Conservation (phyloP, 345 rosid genomes). For the Sapria himalayana region DNA sequence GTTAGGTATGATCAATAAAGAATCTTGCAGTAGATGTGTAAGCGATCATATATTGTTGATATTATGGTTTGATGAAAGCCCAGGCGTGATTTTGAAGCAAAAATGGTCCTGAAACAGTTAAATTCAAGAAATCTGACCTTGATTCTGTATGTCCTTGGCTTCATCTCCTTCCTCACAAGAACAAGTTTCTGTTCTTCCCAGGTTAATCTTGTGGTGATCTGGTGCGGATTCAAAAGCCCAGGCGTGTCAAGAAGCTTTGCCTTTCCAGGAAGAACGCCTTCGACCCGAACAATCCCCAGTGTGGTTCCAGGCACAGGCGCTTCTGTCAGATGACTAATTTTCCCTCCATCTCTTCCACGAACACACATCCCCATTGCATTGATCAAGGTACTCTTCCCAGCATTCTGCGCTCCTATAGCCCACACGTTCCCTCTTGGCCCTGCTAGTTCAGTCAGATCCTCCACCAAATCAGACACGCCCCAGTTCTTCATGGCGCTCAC, state of each 20-base stretch:
- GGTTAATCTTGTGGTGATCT: constrained; percentile 62
- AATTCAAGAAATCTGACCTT: constrained; percentile 33
- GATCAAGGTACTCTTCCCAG: constrained; percentile 75
- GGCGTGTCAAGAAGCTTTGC: constrained; percentile 84
- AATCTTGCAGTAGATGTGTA: no score
- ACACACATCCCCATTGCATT: constrained; percentile 49
- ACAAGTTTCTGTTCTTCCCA: constrained; percentile 88
- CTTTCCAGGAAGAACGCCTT: constrained; percentile 61
- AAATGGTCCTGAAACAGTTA: no score
- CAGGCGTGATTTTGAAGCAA: no score
- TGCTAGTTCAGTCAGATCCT: constrained; percentile 45
- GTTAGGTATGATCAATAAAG: no score
- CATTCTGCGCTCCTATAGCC: constrained; percentile 84
- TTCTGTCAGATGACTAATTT: constrained; percentile 51
- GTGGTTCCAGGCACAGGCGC: constrained; percentile 93
- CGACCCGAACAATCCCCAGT: constrained; percentile 59
- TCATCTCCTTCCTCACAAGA: constrained; percentile 52
- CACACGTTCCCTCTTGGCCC: constrained; percentile 82
- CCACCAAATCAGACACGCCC: constrained; percentile 66
- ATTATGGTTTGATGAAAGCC: no score
- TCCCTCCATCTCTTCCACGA: constrained; percentile 12
- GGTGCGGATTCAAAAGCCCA: constrained; percentile 65
- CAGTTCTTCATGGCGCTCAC: constrained; percentile 74
- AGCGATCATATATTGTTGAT: no score
- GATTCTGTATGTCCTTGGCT: constrained; percentile 81